Evolutionary conservation across 441 rosid species (phyloP), one percentile per base, ranked within the genome.

Genomic region (Bocquillonia castaneifolia): DNA sequence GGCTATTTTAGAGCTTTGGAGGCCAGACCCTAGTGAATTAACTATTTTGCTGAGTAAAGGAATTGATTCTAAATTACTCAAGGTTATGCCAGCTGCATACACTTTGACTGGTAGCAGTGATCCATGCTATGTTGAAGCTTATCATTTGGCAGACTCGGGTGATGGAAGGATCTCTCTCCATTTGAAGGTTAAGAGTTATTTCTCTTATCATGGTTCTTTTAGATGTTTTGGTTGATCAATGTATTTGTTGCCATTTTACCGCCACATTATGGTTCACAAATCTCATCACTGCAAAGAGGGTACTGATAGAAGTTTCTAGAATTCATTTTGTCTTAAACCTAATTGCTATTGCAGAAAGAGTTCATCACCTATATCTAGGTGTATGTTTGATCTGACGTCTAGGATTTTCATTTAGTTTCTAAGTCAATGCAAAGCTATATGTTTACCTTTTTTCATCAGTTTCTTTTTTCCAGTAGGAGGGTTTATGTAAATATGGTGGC

Each of bases 1-100:
- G 79, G 99, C 98, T 64, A 94, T 92, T 80, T 80, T 94, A 74
- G 99, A 94, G 86, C 97, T 94, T 68, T 94, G 98, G 99, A 87
- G 91, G 81, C 98, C 99, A n/a, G 81, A 92, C 55, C 97, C 99
- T 58, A 90, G 87, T 74, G 99, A 94, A 71, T 67, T 94, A 73
- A 84, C 92, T 64, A 84, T 86, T 70, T 79, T 92, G 80, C 84
- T 94, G 73, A 83, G 91, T 32, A 90, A 87, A 77, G 96, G 94
- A 68, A 75, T 90, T 26, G 90, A 90, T 68, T 86, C 91, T 37
- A 75, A 89, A 74, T 84, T 84, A 63, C 83, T 88, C 59, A 94
- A 88, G 82, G 83, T 87, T 82, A 82, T 89, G 73, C 99, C 97
- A n/a, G 82, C 85, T 73, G 89, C 96, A 62, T 77, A 63, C 73